Evolutionary conservation across 768 basidiomycete genomes (phyloP).

Genomic region (Candolleomyces eurysporus): DNA sequence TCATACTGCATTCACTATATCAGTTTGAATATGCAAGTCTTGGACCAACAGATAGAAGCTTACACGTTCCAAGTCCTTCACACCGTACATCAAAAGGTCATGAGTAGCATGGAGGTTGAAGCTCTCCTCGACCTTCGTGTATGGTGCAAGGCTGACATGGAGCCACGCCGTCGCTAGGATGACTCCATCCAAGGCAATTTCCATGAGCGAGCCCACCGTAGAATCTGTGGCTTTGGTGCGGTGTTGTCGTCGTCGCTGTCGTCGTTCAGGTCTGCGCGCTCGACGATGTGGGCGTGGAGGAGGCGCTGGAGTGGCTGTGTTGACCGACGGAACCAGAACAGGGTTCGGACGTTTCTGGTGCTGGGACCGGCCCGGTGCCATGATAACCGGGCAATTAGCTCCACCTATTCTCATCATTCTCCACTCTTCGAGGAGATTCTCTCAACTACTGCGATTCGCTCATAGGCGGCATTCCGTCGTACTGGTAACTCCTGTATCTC

Average conservation of each 20-base stretch:
- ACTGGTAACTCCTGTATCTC: too few relatives aligned
- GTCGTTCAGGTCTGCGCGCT: background rate
- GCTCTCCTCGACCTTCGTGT: constrained; percentile 96
- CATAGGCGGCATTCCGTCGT: too few relatives aligned
- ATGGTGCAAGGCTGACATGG: constrained; percentile 80
- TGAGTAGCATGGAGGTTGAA: constrained; percentile 93
- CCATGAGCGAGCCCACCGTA: constrained; percentile 17
- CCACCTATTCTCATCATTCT: too few relatives aligned
- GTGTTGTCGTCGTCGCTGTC: background rate
- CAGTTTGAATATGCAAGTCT: constrained; percentile 4
- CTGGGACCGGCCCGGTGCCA: too few relatives aligned
- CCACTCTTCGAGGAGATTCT: too few relatives aligned
- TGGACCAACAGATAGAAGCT: constrained; percentile 20
- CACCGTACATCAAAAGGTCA: constrained; percentile 81
- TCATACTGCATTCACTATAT: constrained; percentile 65
- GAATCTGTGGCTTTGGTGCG: background rate
- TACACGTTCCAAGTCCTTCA: constrained; percentile 48
- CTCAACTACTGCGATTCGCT: too few relatives aligned
- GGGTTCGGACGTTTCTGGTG: too few relatives aligned
- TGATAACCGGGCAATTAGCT: too few relatives aligned
- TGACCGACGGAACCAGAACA: too few relatives aligned
- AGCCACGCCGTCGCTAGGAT: constrained; percentile 51
- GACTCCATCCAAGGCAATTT: constrained; percentile 43
- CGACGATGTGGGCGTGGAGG: too few relatives aligned
- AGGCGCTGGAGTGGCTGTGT: too few relatives aligned